Evolutionary conservation across 305 asterid species (phyloP).

Genomic region (Solanum hybrid): DNA sequence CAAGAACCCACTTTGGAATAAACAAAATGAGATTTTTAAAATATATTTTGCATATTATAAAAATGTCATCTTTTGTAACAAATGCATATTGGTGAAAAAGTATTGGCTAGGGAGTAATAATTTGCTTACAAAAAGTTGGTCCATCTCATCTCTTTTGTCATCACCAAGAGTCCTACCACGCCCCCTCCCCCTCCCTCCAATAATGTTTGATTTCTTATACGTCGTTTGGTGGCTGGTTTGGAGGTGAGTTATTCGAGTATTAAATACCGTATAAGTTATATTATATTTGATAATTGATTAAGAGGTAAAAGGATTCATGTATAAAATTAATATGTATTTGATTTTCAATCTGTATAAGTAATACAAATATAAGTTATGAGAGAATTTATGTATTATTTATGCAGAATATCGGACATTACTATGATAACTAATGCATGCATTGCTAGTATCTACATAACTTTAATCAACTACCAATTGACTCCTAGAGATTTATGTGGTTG

Average conservation of each 20-base stretch:
- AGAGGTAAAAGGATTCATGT: not conserved
- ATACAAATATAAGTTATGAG: not conserved
- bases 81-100: not conserved
- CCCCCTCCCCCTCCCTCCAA: not conserved
- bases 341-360: not conserved
- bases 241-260: not conserved
- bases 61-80: not conserved
- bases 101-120: not conserved
- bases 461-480: not conserved
- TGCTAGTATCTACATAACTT: too few relatives aligned
- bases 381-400: not conserved
- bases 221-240: not conserved
- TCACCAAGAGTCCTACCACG: not conserved
- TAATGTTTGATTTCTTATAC: not conserved
- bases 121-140: not conserved
- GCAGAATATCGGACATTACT: too few relatives aligned
- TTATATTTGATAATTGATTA: not conserved
- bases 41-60: not conserved
- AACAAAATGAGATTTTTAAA: not conserved
- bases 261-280: not conserved
- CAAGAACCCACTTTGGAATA: not conserved
- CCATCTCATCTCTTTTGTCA: not conserved
- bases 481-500: not conserved
- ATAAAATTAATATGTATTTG: not conserved
- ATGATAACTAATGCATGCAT: not conserved